These are phyloP conservation scores for Suhomyces bokatorum DNA, from an alignment of 1,139 yeast genomes.

Conservation along the genomic window DNA sequence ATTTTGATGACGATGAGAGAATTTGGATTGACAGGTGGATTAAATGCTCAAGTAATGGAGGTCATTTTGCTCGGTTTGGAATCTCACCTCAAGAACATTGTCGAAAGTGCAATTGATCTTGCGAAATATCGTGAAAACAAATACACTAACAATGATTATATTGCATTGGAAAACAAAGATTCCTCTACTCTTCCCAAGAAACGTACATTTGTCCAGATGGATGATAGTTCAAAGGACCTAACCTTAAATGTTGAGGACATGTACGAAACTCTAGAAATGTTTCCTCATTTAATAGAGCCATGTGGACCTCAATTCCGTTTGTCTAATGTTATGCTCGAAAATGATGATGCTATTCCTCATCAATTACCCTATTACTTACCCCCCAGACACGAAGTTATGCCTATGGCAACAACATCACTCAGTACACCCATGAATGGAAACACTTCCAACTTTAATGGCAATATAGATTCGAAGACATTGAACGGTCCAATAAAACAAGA, in stretches of 20 bases:
- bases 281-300: conserved; percentile 69
- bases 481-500: conserved; percentile 12
- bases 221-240: conserved; percentile 24
- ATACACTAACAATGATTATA: conserved; percentile 48
- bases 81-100: conserved; percentile 67
- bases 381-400: conserved; percentile 21
- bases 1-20: conserved; percentile 87
- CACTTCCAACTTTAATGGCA: conserved; percentile 8
- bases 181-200: conserved; percentile 14
- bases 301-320: conserved; percentile 59
- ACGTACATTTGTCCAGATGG: conserved; percentile 22
- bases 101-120: conserved; percentile 75
- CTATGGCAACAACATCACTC: neutral
- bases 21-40: conserved; percentile 83
- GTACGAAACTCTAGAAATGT: conserved; percentile 59
- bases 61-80: conserved; percentile 80
- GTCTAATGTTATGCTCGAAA: conserved; percentile 53
- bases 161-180: conserved; percentile 21
- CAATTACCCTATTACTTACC: conserved; percentile 48
- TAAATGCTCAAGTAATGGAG: conserved; percentile 73
- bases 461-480: conserved; percentile 8
- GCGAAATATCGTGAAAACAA: conserved; percentile 60
- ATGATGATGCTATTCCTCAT: conserved; percentile 49
- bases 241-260: conserved; percentile 66
- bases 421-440: neutral